Evolutionary conservation across 1,284 basidiomycete species (phyloP).

Genomic region (Cryptococcus sp.): DNA sequence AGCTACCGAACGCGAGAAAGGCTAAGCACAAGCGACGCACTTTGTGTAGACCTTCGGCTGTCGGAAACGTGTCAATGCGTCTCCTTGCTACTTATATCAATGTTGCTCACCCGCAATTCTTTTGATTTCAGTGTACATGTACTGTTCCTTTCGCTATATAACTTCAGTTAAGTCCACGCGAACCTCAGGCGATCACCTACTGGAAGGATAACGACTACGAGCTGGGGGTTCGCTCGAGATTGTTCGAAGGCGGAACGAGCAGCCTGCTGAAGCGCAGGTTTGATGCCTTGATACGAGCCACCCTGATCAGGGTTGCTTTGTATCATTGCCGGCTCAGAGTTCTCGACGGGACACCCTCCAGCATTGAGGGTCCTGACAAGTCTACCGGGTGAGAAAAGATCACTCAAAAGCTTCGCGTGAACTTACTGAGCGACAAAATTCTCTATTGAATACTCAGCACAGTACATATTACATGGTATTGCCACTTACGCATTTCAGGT

Average conservation of each 20-base stretch:
- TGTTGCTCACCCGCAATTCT: conserved; percentile 24
- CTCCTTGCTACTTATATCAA: no score
- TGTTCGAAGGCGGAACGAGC: conserved; percentile 26
- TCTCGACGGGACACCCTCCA: conserved; percentile 24
- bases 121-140: conserved; percentile 49
- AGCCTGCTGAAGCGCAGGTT: conserved; percentile 20
- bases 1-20: background rate
- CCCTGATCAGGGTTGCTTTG: conserved; percentile 7
- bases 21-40: conserved; percentile 5
- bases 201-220: conserved; percentile 41
- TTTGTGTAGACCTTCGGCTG: conserved; percentile 11
- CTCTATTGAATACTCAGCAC: background rate
- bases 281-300: conserved; percentile 15
- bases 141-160: conserved; percentile 32
- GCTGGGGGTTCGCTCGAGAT: conserved; percentile 37
- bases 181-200: conserved; percentile 16
- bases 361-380: conserved; percentile 17
- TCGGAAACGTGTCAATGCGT: background rate
- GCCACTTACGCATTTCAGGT: conserved; percentile 17
- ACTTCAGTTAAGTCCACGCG: background rate
- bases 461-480: background rate
- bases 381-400: conserved; percentile 1
- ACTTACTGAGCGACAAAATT: conserved; percentile 25
- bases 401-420: background rate
- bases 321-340: conserved; percentile 19